Percentiles rank a stretch among this genome's conserved stretches.
Conservation (phyloP, 192 early-diverging fungal species). For the Diversispora epigaea region DNA sequence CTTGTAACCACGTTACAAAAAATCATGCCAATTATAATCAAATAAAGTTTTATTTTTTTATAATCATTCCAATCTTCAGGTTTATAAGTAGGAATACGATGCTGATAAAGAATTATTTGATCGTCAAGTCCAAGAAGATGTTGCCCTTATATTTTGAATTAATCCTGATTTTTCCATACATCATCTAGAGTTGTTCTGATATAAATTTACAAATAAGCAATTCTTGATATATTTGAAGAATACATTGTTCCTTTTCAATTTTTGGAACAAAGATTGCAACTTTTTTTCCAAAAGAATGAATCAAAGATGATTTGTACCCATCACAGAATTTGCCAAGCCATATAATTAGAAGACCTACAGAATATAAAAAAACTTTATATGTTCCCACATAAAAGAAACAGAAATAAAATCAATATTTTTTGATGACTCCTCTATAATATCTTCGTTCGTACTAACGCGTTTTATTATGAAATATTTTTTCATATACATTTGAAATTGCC, state of each 20-base stretch:
- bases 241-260: not conserved
- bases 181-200: not conserved
- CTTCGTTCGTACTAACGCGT: not conserved
- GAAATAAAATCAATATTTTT: not conserved
- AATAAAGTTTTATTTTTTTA: not conserved
- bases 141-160: not conserved
- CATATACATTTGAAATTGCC: not conserved
- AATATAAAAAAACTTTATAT: slow-evolving; percentile 3
- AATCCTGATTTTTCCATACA: not conserved
- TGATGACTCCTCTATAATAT: not conserved
- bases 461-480: not conserved
- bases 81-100: not conserved
- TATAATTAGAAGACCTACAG: not conserved
- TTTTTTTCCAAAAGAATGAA: not conserved
- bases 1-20: not conserved
- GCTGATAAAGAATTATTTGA: not conserved
- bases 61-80: not conserved
- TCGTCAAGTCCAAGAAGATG: not conserved
- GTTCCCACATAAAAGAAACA: not conserved
- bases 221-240: not conserved
- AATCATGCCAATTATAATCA: not conserved
- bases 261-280: not conserved
- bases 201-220: not conserved
- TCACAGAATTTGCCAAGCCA: not conserved
- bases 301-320: not conserved